These are phyloP conservation scores for Hyphopichia burtonii DNA, from an alignment of 1,139 yeast species.

Conservation along the genomic window DNA sequence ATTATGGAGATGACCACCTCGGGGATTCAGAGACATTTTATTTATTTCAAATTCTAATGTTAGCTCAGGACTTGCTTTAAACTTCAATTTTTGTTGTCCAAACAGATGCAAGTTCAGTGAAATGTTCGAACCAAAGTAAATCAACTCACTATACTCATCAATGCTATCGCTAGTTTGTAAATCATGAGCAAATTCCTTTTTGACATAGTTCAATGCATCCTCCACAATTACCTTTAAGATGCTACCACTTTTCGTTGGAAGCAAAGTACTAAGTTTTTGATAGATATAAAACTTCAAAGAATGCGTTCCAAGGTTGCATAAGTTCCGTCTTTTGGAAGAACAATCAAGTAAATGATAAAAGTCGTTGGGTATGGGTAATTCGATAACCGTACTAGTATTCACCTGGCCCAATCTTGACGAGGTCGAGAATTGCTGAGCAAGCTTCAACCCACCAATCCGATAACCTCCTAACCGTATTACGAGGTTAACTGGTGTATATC, in stretches of 20 bases:
- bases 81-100: slow-evolving; percentile 2
- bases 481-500: too few relatives aligned
- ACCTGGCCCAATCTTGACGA: neutral
- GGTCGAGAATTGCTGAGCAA: neutral
- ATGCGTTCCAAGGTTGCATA: slow-evolving; percentile 37
- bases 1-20: neutral
- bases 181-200: slow-evolving; percentile 23
- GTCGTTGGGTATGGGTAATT: slow-evolving; percentile 4
- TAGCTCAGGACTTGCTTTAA: slow-evolving; percentile 18
- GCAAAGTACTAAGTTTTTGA: slow-evolving; percentile 29
- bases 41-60: neutral
- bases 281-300: slow-evolving; percentile 35
- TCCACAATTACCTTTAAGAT: slow-evolving; percentile 33
- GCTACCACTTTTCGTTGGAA: slow-evolving; percentile 37
- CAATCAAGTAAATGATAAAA: slow-evolving; percentile 12
- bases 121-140: slow-evolving; percentile 15
- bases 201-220: slow-evolving; percentile 37
- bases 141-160: slow-evolving; percentile 14
- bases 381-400: neutral
- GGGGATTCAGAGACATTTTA: neutral
- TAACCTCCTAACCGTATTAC: too few relatives aligned
- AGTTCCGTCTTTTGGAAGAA: slow-evolving; percentile 11
- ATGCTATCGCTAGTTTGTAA: slow-evolving; percentile 1
- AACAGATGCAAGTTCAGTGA: neutral
- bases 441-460: neutral